Evolutionary conservation across 768 basidiomycete species (phyloP), one percentile per base, ranked within the genome.

Genomic region (Myochromella boudieri): DNA sequence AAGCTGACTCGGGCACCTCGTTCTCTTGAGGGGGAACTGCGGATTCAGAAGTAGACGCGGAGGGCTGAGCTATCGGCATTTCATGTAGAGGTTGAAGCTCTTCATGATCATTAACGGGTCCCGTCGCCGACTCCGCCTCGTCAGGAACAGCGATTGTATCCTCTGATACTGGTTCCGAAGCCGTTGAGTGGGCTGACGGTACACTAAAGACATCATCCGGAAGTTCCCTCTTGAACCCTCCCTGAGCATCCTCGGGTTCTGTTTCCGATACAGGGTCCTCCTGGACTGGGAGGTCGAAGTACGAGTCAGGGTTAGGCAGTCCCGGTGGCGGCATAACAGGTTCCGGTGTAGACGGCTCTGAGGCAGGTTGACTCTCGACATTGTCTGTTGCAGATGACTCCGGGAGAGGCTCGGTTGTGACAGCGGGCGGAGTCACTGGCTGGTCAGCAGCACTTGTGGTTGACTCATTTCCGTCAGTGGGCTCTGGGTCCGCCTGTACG

Each of bases 391-490:
- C 32, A 7, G 31, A 8, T n/a, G 51, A 15, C 12, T 36, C 37
- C 4, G 37, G 39, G 6, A 29, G 36, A n/a, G 33, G 12, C 32
- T 42, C 40, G 37, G 33, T 25, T 12, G 29, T 15, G 26, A 45
- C 52, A 11, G 37, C 33, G 18, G 50, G 39, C 31, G 32, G 44
- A 18, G n/a, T 31, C 9, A n/a, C 8, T 8, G 29, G 29, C 8
- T 31, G 9, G 29, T 31, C 9, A 31, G 20, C 49, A 15, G 39
- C 26, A 12, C 40, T 28, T 4, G 44, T 22, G 24, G 39, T 17
- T n/a, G 53, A 32, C 21, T 44, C 53, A 29, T 53, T 44, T 22
- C 43, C 58, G 9, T 52, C 46, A n/a, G 44, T 49, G 9, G 60
- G 50, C n/a, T n/a, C n/a, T n/a, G n/a, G n/a, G 14, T 54, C 50